Conservation (phyloP, 345 rosid genomes). For the Pistacia integerrima region DNA sequence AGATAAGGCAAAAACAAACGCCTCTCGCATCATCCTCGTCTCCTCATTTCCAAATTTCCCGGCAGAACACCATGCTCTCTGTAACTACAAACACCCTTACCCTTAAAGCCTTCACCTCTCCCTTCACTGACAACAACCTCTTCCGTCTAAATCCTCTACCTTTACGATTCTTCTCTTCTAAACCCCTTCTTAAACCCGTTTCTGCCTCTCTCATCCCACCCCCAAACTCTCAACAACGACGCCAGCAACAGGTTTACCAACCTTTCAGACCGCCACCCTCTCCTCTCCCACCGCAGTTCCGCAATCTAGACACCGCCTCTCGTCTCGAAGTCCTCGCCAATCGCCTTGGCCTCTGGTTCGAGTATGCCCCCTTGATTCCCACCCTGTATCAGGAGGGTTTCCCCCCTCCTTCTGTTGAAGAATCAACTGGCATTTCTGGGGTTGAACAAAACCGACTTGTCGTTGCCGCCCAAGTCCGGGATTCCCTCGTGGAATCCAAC, state of each 20-base stretch:
- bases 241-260: constrained; percentile 57
- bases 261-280: constrained; percentile 93
- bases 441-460: constrained; percentile 81
- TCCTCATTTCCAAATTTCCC: background rate
- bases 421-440: constrained; percentile 74
- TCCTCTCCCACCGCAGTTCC: constrained; percentile 68
- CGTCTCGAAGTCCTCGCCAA: constrained; percentile 75
- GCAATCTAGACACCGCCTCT: constrained; percentile 58
- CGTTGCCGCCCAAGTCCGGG: constrained; percentile 81
- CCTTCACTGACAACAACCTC: constrained; percentile 10
- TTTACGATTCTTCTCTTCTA: constrained; percentile 1
- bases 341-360: constrained; percentile 84
- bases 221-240: constrained; percentile 31
- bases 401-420: constrained; percentile 69
- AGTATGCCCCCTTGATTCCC: constrained; percentile 83
- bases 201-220: constrained; percentile 43
- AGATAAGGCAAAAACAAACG: background rate
- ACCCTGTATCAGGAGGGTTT: constrained; percentile 79
- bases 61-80: background rate
- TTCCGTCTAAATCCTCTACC: background rate
- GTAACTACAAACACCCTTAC: constrained; percentile 12
- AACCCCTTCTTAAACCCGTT: constrained; percentile 36
- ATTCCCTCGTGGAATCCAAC: constrained; percentile 55
- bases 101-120: constrained; percentile 2
- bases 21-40: background rate